Base-by-base conservation (phyloP, 202 grass and related monocot species). In the Eragrostis tef region DNA sequence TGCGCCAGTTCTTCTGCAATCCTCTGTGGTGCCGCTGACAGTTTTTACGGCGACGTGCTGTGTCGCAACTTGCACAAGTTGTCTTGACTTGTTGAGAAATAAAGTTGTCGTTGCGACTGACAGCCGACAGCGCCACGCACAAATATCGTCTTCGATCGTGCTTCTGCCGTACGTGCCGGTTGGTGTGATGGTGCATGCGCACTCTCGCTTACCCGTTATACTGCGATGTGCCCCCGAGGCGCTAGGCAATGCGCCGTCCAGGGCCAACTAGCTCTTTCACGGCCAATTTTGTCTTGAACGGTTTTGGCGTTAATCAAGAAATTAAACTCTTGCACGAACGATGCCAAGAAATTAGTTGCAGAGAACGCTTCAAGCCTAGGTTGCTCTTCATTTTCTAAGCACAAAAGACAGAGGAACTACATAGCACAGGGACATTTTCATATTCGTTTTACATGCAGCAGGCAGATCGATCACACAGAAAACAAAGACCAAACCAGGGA, bases 321-420 rank as follows among this genome's bases (percentile, higher is more conserved):
- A 64, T 14, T 0, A 13, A 24, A 61, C 9, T 59, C 0, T 8
- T 7, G 14, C 5, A 39, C 34, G 34, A 39, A 3, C 11, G 1
- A 15, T 13, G 27, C 4, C 24, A 12, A 52, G 15, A 34, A 1
- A 13, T 2, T 22, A 15, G 27, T 1, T 36, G 48, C n/a, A 42
- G n/a, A 78, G 7, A 9, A 2, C 9, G 19, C 50, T 39, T 79
- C 12, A 27, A 27, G 62, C 47, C 67, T 79, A 52, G 25, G 13
- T 67, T 53, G 46, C 27, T 60, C n/a, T 79, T 67, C 29, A 36
- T 79, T 79, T 79, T 41, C 61, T 15, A 36, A 66, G 62, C 76
- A 67, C 60, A 12, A 6, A 13, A 48, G 3, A 27, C 20, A 59
- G 53, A 22, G 20, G 53, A 11, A 48, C 27, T 62, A 46, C 57